Base-by-base conservation (phyloP, 805 yeast species). In the Phaffomyces antillensis region DNA sequence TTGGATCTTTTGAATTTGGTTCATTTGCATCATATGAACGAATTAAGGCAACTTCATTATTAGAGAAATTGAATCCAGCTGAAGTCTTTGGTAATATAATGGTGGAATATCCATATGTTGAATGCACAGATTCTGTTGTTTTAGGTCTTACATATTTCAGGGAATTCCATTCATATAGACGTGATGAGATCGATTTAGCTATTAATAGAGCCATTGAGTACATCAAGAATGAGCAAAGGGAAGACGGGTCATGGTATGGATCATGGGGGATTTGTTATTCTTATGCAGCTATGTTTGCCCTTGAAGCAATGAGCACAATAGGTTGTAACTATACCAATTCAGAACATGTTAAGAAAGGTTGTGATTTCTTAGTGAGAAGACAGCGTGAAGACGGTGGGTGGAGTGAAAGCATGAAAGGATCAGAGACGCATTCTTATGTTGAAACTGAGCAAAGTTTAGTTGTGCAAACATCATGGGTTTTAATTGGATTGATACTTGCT, bases 31-130 rank as follows among this genome's bases (percentile, higher is more conserved):
- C 96, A 0, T 93, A 93, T 63, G 99, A 93, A 60, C 73, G 70
- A 43, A 91, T 87, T 50, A 81, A 89, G 53, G 89, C 96, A 0
- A 78, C 96, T 0, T 79, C 88, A 13, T 48, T 79, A 34, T 58
- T 93, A 47, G 99, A 93, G 60, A 56, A 65, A 42, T 67, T 93
- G 46, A 91, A 91, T 54, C 98, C 99, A 0, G 99, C 99, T 2
- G 99, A 93, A 62, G 99, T 93, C 0, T 93, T 93, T 66, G 96
- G 96, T 46, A 90, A 93, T 55, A 93, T 93, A 47, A 93, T 93
- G 99, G 95, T 93, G 24, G 99, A 93, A 64, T 93, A 87, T 61
- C 98, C 99, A 0, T 93, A 93, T 59, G 97, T 95, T 18, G 99
- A 93, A 64, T 93, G 99, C 63, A 89, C 98, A 0, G 99, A 95